Conservation (phyloP, 1,139 yeast species). For the Yamadazyma conglobata region DNA sequence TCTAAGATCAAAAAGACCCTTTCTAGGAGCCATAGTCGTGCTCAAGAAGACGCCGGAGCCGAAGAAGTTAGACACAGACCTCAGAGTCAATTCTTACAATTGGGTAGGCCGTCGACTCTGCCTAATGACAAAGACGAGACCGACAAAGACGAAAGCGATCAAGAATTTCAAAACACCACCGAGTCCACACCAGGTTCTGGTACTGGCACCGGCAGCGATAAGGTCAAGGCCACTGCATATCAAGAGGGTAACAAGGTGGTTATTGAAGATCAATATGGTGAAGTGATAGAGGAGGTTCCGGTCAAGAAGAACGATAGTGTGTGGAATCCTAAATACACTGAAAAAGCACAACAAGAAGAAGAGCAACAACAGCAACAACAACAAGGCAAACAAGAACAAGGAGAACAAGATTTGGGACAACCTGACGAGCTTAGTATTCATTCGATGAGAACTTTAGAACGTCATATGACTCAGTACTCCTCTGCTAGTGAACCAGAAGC, state of each 20-base stretch:
- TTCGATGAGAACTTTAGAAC: slow-evolving; percentile 37
- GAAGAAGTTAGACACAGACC: slow-evolving; percentile 36
- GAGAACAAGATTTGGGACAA: slow-evolving; percentile 1
- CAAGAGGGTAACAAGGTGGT: slow-evolving; percentile 69
- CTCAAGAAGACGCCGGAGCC: slow-evolving; percentile 25
- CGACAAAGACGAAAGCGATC: slow-evolving; percentile 5
- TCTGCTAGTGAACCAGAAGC: slow-evolving; percentile 14
- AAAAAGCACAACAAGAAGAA: background rate
- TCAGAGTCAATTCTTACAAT: slow-evolving; percentile 39
- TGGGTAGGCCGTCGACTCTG: slow-evolving; percentile 29
- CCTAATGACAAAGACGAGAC: slow-evolving; percentile 5
- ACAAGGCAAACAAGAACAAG: slow-evolving; percentile 1
- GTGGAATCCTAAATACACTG: slow-evolving; percentile 1
- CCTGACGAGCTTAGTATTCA: slow-evolving; percentile 33
- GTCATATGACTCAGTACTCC: slow-evolving; percentile 35
- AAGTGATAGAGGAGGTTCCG: slow-evolving; percentile 50
- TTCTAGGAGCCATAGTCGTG: slow-evolving; percentile 24
- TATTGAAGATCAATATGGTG: slow-evolving; percentile 82
- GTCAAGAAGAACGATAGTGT: slow-evolving; percentile 8
- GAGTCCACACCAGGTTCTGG: slow-evolving; percentile 5
- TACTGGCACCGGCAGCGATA: slow-evolving; percentile 9
- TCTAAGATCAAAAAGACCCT: slow-evolving; percentile 25
- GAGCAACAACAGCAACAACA: slow-evolving; percentile 1
- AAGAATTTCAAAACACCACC: slow-evolving; percentile 7
- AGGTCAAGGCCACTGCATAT: slow-evolving; percentile 49